Percentiles rank a stretch among this genome's conserved stretches.
These are phyloP conservation scores for Thielaviopsis ethacetica DNA, from an alignment of 2,329 filamentous ascomycete species.

Conservation along the genomic window DNA sequence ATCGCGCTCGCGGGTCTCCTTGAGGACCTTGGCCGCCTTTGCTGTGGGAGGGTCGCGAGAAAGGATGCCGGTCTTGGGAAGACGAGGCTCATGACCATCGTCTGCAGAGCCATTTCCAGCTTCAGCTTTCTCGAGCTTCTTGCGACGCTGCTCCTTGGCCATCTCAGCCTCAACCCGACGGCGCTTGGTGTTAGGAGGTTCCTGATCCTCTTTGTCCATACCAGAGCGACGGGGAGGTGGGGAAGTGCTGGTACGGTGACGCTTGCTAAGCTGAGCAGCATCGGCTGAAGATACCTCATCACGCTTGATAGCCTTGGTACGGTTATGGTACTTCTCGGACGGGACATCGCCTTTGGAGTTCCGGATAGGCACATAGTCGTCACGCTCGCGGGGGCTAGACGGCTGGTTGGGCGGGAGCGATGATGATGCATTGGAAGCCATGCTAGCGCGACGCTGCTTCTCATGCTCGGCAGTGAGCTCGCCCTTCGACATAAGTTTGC, in stretches of 20 bases:
- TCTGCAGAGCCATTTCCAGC: constrained; percentile 23
- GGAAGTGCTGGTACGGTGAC: constrained; percentile 41
- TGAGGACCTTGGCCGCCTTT: constrained; percentile 12
- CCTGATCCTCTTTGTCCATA: constrained; percentile 35
- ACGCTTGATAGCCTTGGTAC: constrained; percentile 43
- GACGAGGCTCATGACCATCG: constrained; percentile 25
- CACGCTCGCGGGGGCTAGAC: constrained; percentile 33
- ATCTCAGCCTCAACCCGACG: constrained; percentile 38
- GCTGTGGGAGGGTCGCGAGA: constrained; percentile 3
- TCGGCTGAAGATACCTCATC: constrained; percentile 34
- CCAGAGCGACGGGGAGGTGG: constrained; percentile 35
- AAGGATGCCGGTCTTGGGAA: constrained; percentile 21
- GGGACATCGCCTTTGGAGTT: constrained; percentile 25
- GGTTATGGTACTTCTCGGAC: constrained; percentile 34
- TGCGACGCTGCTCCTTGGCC: constrained; percentile 23
- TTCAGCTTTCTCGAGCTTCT: constrained; percentile 17
- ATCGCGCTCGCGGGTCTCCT: constrained; percentile 9
- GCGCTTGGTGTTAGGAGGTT: constrained; percentile 40
- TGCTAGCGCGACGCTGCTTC: constrained; percentile 40
- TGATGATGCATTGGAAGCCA: constrained; percentile 40
- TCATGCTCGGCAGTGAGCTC: constrained; percentile 43
- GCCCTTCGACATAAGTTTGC: constrained; percentile 47
- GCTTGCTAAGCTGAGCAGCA: constrained; percentile 37
- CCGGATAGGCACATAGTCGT: constrained; percentile 30
- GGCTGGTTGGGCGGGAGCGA: constrained; percentile 29